Evolutionary conservation across 2,329 filamentous ascomycete species (phyloP).

Genomic region (Balansia obtecta): DNA sequence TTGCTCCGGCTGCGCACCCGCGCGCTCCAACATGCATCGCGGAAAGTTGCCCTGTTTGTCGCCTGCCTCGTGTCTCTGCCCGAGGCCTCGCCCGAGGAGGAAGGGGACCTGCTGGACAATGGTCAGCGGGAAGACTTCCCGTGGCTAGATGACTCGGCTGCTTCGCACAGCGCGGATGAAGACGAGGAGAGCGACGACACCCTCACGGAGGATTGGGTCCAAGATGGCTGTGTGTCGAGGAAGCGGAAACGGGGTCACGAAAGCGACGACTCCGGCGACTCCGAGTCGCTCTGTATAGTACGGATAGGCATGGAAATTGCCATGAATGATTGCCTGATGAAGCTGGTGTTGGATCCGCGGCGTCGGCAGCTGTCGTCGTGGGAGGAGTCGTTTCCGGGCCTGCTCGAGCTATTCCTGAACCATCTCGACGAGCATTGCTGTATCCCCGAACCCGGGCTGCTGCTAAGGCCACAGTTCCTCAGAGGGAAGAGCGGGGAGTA

Average conservation of each 20-base stretch:
- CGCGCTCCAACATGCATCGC: neutral
- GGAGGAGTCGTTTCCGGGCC: neutral
- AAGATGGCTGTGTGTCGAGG: neutral
- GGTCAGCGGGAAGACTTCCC: neutral
- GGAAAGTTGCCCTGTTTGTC: neutral
- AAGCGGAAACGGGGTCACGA: neutral
- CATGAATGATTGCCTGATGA: neutral
- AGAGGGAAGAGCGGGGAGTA: neutral
- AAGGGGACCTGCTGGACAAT: neutral
- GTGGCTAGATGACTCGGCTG: neutral
- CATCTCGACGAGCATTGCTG: neutral
- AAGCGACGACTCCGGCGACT: no score
- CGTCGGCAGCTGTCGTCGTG: neutral
- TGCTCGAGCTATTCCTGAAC: conserved; percentile 3
- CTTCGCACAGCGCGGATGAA: neutral
- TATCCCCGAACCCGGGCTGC: neutral
- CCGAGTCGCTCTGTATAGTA: neutral
- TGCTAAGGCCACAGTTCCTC: no score
- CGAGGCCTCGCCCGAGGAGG: neutral
- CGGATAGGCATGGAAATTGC: neutral
- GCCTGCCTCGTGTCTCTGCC: neutral
- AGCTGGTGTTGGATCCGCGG: neutral
- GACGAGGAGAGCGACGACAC: neutral
- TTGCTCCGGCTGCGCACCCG: neutral
- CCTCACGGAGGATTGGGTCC: neutral